Evolutionary conservation across 163 green algal species (phyloP).

Genomic region (Coccomyxa subellipsoidea): DNA sequence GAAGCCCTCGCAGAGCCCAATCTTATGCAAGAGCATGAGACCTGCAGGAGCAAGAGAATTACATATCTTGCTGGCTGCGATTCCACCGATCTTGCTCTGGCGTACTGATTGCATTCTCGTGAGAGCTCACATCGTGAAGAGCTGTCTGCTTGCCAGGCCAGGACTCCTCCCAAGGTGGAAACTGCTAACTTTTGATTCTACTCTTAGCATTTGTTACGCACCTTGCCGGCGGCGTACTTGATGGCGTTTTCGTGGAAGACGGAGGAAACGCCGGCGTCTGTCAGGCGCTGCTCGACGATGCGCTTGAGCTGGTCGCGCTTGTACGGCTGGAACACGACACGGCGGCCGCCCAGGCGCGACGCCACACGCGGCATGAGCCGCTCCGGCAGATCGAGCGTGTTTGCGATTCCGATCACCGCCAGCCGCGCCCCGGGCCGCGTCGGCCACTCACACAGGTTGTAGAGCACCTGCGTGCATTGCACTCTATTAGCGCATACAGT

Average conservation of each 20-base stretch:
- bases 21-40: too few relatives aligned
- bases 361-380: slow-evolving; percentile 83
- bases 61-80: too few relatives aligned
- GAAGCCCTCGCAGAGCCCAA: too few relatives aligned
- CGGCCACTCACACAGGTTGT: slow-evolving; percentile 98
- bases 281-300: slow-evolving; percentile 64
- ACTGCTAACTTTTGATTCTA: too few relatives aligned
- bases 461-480: slow-evolving; percentile 89
- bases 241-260: slow-evolving; percentile 57
- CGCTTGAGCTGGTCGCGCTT: slow-evolving; percentile 54
- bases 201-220: background rate
- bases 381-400: slow-evolving; percentile 97
- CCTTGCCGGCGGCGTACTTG: slow-evolving; percentile 55
- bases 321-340: slow-evolving; percentile 82
- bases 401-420: slow-evolving; percentile 88
- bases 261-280: slow-evolving; percentile 15
- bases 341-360: slow-evolving; percentile 34
- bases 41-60: too few relatives aligned
- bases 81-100: too few relatives aligned
- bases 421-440: slow-evolving; percentile 54
- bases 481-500: too few relatives aligned
- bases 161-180: too few relatives aligned
- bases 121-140: too few relatives aligned
- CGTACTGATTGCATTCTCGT: too few relatives aligned
- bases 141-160: too few relatives aligned